phyloP scores from a whole-genome alignment of 768 basidiomycete genomes.

The Rhodotorula taiwanensis region DNA sequence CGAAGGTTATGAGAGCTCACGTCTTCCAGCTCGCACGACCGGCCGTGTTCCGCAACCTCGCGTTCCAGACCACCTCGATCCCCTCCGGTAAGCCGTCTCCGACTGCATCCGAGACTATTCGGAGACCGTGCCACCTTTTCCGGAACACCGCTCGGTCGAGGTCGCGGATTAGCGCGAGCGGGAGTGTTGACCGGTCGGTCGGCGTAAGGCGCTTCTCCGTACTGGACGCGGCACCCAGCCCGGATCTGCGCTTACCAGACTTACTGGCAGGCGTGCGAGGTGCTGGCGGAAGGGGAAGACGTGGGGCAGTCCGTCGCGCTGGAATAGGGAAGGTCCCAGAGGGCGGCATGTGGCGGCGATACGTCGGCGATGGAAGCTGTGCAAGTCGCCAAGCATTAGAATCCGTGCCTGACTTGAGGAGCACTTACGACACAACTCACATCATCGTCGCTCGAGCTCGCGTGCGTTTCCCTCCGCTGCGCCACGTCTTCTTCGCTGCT shows the following conservation, averaged over 20 bases:
- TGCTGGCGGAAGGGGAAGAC: neutral
- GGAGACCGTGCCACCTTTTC: constrained; percentile 6
- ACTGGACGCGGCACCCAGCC: neutral
- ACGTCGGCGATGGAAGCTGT: no score
- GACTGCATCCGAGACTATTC: neutral
- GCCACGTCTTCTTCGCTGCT: constrained; percentile 17
- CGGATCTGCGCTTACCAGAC: neutral
- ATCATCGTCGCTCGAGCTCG: neutral
- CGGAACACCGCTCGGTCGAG: constrained; percentile 34
- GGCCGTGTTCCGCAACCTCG: constrained; percentile 46
- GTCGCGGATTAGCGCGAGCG: constrained; percentile 19
- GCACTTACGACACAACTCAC: neutral
- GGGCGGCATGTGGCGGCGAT: no score
- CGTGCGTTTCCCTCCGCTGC: neutral
- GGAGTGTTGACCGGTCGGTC: constrained; percentile 11
- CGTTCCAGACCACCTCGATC: constrained; percentile 44
- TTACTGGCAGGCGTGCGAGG: neutral
- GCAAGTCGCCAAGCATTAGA: no score
- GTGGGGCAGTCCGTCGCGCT: no score
- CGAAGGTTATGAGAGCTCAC: no score
- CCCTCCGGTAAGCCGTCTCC: constrained; percentile 38
- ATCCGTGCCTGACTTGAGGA: no score
- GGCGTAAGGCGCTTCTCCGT: constrained; percentile 5
- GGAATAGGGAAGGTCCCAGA: no score
- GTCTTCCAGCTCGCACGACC: constrained; percentile 44